Base-by-base conservation (phyloP, 1,284 basidiomycete species). In the Ceratobasidium papillatum region DNA sequence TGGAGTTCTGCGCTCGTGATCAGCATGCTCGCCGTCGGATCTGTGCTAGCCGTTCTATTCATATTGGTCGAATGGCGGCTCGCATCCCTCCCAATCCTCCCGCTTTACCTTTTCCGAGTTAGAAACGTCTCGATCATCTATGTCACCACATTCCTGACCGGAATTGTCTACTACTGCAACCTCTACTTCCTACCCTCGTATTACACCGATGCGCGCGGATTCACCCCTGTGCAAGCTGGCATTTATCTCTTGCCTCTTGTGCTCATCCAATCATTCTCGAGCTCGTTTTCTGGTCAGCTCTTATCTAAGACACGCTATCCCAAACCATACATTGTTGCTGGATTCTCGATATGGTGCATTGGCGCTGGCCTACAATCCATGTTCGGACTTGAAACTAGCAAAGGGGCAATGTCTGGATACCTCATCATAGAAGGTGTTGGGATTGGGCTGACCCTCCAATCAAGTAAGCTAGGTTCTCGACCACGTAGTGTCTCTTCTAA, bases 141-240 rank as follows among this genome's bases (percentile, higher is more conserved):
- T n/a, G 61, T 47, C 45, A 62, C 71, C 9, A 73, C 71, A 3
- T 22, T 73, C 34, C 27, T 73, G 34, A 73, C 71, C 27, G 71
- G 71, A 27, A 62, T 73, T 22, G 51, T 73, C 58, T 73, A 63
- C 49, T 73, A 63, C 47, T 73, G 71, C 59, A 73, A 73, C 58
- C 59, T 73, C 47, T 73, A 73, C 38, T 73, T 73, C n/a, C 71
- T 73, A 7, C 71, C 71, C 14, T 51, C 58, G n/a, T 73, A 73
- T 45, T 73, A 73, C 59, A 73, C 71, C 11, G 71, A 73, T 43
- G 71, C 59, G n/a, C 71, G 58, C 1, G 71, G 71, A 17, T 73
- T 73, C 25, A 73, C 43, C 22, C 71, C 71, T 43, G 51, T 73
- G 19, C 71, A 73, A 52, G 71, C 68, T 47, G 71, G 71, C n/a